Evolutionary conservation across 495 filamentous ascomycete genomes (phyloP).

Genomic region (Xylaria bambusicola): DNA sequence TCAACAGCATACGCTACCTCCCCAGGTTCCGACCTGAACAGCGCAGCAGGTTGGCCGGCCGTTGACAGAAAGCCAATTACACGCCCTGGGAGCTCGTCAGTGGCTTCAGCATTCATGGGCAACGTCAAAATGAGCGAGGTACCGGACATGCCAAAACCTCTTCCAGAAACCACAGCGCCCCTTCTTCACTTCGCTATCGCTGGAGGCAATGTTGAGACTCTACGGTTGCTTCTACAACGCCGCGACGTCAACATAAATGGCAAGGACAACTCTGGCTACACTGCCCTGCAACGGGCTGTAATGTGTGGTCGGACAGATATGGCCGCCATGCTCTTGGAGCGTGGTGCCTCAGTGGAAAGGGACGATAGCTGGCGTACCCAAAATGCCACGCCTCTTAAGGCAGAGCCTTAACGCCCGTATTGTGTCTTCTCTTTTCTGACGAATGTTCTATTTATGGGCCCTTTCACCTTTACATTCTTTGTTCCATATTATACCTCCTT

Average conservation of each 20-base stretch:
- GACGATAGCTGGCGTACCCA: slow-evolving; percentile 18
- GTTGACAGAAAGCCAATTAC: slow-evolving; percentile 26
- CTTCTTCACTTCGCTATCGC: slow-evolving; percentile 35
- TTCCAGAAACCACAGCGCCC: slow-evolving; percentile 36
- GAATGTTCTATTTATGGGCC: no score
- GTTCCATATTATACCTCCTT: not conserved
- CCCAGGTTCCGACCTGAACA: slow-evolving; percentile 31
- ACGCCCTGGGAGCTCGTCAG: slow-evolving; percentile 28
- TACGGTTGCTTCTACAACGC: slow-evolving; percentile 31
- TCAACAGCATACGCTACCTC: slow-evolving; percentile 32
- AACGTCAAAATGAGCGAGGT: slow-evolving; percentile 22
- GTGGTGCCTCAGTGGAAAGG: slow-evolving; percentile 30
- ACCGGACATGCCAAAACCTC: slow-evolving; percentile 24
- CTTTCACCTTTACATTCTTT: not conserved
- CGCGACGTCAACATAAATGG: slow-evolving; percentile 33
- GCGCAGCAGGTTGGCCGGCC: slow-evolving; percentile 29
- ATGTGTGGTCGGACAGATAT: slow-evolving; percentile 36
- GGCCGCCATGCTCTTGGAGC: slow-evolving; percentile 36
- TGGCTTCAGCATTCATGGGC: slow-evolving; percentile 26
- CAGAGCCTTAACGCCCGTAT: slow-evolving; percentile 2
- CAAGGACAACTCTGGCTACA: slow-evolving; percentile 32
- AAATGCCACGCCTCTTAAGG: not conserved
- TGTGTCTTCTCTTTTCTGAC: not conserved
- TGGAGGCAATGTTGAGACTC: slow-evolving; percentile 31
- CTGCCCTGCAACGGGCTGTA: slow-evolving; percentile 34